A percentile compares a stretch with the other conserved stretches of the same genome.
Evolutionary conservation across 192 early-diverging fungal genomes (phyloP).

Genomic region (Diversispora epigaea): DNA sequence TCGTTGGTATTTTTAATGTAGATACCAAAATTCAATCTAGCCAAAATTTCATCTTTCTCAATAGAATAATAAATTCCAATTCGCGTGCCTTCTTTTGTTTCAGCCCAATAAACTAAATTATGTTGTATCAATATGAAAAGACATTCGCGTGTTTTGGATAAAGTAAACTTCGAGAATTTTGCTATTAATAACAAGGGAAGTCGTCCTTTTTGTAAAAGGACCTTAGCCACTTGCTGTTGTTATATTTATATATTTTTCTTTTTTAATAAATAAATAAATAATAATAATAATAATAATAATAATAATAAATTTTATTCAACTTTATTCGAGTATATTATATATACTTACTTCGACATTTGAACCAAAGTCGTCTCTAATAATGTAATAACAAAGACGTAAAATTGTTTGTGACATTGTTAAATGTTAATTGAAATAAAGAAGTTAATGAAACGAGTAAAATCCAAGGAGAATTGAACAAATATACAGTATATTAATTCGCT

Average conservation of each 20-base stretch:
- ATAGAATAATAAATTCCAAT: constrained; percentile 70
- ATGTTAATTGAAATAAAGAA: no score
- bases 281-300: constrained; percentile 11
- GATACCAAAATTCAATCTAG: constrained; percentile 39
- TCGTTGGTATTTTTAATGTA: constrained; percentile 3
- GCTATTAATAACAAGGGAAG: constrained; percentile 55
- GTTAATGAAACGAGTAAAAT: no score
- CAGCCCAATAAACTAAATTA: constrained; percentile 70
- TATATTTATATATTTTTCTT: no score
- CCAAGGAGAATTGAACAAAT: no score
- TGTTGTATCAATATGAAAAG: constrained; percentile 89
- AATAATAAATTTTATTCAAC: background rate
- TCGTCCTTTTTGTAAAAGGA: constrained; percentile 67
- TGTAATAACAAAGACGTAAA: constrained; percentile 42
- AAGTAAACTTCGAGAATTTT: constrained; percentile 47
- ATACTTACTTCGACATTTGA: constrained; percentile 65
- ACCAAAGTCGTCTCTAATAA: constrained; percentile 79
- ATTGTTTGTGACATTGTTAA: background rate
- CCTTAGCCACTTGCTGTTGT: constrained; percentile 57
- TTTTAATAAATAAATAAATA: background rate
- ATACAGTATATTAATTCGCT: no score
- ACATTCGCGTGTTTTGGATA: constrained; percentile 63
- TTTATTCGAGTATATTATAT: background rate
- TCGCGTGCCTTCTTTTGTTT: constrained; percentile 57
- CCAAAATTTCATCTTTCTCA: constrained; percentile 53